These are phyloP conservation scores for Fusarium oxysporum DNA, from an alignment of 2,329 filamentous ascomycete genomes.

Conservation along the genomic window DNA sequence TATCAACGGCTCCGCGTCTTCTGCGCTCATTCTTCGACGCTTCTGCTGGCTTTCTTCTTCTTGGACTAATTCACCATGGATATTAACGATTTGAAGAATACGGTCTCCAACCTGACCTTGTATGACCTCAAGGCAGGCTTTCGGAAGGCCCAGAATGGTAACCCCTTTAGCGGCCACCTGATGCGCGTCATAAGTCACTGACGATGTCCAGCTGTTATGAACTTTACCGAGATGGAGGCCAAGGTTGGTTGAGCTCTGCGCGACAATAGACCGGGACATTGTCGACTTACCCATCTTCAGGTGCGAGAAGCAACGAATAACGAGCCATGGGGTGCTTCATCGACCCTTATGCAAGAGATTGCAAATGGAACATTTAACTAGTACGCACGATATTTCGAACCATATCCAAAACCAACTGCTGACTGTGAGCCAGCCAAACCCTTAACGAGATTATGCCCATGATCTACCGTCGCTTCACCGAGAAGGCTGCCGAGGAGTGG, in stretches of 20 bases:
- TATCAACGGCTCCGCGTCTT: slow-evolving; percentile 23
- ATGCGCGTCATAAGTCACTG: slow-evolving; percentile 42
- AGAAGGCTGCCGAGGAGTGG: slow-evolving; percentile 98
- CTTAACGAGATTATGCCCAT: slow-evolving; percentile 99
- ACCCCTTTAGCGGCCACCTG: slow-evolving; percentile 5
- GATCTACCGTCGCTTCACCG: slow-evolving; percentile 99
- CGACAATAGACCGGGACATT: slow-evolving; percentile 1
- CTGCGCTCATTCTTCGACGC: background rate
- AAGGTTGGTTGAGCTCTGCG: slow-evolving; percentile 59
- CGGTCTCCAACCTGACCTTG: slow-evolving; percentile 90
- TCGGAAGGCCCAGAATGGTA: slow-evolving; percentile 97
- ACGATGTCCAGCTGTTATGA: slow-evolving; percentile 84
- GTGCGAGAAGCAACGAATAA: slow-evolving; percentile 99
- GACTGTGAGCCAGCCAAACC: slow-evolving; percentile 74
- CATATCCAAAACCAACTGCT: slow-evolving; percentile 19
- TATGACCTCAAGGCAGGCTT: slow-evolving; percentile 97
- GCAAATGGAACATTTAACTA: slow-evolving; percentile 98
- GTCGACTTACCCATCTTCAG: slow-evolving; percentile 56
- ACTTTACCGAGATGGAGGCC: slow-evolving; percentile 93
- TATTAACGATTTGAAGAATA: slow-evolving; percentile 84
- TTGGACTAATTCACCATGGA: slow-evolving; percentile 71
- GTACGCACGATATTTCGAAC: slow-evolving; percentile 68
- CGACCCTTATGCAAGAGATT: slow-evolving; percentile 95
- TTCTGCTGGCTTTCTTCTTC: slow-evolving; percentile 21
- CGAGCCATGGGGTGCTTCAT: slow-evolving; percentile 93